A percentile compares a stretch with the other conserved stretches of the same genome.
Evolutionary conservation across 2,329 filamentous ascomycete species (phyloP).

Genomic region (Clonostachys rosea): DNA sequence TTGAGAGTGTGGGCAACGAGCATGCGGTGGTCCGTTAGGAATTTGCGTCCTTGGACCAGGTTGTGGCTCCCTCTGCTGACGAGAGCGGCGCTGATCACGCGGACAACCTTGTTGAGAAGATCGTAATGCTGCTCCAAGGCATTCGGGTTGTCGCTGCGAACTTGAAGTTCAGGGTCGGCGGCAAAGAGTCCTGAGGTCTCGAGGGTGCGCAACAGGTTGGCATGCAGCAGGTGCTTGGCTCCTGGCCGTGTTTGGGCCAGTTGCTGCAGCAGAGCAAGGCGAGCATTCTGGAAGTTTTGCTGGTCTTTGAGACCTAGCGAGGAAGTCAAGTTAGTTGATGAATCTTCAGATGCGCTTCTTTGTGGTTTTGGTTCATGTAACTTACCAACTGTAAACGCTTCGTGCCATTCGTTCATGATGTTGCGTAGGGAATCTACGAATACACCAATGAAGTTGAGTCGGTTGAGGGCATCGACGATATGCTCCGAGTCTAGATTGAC

Average conservation of each 20-base stretch:
- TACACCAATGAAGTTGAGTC: conserved; percentile 86
- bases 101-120: conserved; percentile 73
- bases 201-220: conserved; percentile 78
- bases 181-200: conserved; percentile 81
- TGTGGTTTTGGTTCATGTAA: not conserved
- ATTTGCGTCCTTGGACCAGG: conserved; percentile 71
- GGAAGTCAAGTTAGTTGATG: not conserved
- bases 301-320: conserved; percentile 31
- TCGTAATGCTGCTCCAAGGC: conserved; percentile 80
- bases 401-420: conserved; percentile 68
- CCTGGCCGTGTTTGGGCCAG: conserved; percentile 81
- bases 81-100: conserved; percentile 78
- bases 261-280: conserved; percentile 77
- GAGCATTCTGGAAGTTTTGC: conserved; percentile 59
- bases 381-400: conserved; percentile 50
- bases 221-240: conserved; percentile 81
- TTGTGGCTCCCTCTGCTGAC: conserved; percentile 81
- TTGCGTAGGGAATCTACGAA: conserved; percentile 82
- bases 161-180: conserved; percentile 87
- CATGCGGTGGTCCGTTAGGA: conserved; percentile 77
- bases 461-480: conserved; percentile 74
- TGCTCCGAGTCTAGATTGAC: conserved; percentile 68
- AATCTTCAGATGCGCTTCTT: conserved; percentile 4
- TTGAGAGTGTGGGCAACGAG: conserved; percentile 89
- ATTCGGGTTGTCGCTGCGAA: conserved; percentile 64